Base-by-base conservation (phyloP, 192 early-diverging fungal species). In the Lunasporangiospora selenospora region DNA sequence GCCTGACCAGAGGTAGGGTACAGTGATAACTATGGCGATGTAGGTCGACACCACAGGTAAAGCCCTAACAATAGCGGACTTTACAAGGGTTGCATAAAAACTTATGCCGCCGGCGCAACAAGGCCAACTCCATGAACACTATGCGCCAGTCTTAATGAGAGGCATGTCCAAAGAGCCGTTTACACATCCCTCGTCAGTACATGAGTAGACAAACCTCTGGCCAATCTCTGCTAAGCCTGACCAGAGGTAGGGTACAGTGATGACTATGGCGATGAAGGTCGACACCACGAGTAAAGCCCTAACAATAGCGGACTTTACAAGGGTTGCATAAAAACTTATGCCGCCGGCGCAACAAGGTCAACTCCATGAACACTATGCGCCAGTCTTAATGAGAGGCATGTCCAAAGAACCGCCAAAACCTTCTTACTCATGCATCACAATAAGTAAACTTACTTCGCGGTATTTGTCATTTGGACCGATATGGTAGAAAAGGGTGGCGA, bases 161-260 rank as follows among this genome's bases (percentile, higher is more conserved):
- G 33, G 39, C 59, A 62, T 54, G 53, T 53, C 21, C 39, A 54
- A 30, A n/a, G 38, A 54, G 48, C 53, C 39, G 38, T 41, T 27
- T 41, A 54, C 38, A 54, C 53, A 13, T 41, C 30, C 53, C 34
- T 52, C 1, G 32, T 52, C 50, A 52, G n/a, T n/a, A n/a, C n/a
- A n/a, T n/a, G n/a, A n/a, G n/a, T n/a, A 62, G 33, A 52, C 49
- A 62, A 63, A 53, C 61, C 8, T 54, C 51, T 36, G 43, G 31
- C 19, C 61, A 53, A 37, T 29, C 61, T 63, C 61, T 46, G 61
- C 61, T 54, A 63, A 46, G 51, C 43, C 53, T 63, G 61, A 32
- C 40, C 43, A 53, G 33, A 44, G 42, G 24, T 54, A 46, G 42
- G 61, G 26, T 63, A 53, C 33, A 53, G 51, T 46, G 33, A 30